A percentile compares a stretch with the other conserved stretches of the same genome.
Conservation (phyloP, 2,329 filamentous ascomycete species). For the Fusarium haematococcum region DNA sequence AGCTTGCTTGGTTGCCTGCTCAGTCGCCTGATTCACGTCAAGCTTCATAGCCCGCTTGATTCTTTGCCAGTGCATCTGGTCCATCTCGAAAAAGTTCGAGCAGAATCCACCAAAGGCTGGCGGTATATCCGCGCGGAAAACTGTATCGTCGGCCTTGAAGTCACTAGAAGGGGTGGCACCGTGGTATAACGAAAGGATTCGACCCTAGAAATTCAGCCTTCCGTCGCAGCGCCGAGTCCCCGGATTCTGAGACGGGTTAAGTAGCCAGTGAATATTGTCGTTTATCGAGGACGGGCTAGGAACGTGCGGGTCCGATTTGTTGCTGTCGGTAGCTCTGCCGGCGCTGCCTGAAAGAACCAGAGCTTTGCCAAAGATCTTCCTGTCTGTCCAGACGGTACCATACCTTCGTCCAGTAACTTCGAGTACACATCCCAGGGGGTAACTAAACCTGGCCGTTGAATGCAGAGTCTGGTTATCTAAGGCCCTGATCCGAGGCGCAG, state of each 20-base stretch:
- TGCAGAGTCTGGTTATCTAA: rapidly evolving
- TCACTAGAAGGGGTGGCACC: neutral
- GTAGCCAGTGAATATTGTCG: neutral
- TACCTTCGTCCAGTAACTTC: neutral
- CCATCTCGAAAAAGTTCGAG: neutral
- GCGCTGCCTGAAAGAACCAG: neutral
- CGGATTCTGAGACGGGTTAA: neutral
- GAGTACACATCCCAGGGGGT: neutral
- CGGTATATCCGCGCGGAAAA: neutral
- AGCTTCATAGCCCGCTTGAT: neutral
- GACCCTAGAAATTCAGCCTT: neutral
- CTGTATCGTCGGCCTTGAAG: rapidly evolving
- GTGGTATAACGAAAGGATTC: neutral
- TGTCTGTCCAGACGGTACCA: neutral
- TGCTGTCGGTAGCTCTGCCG: neutral
- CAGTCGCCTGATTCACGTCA: neutral
- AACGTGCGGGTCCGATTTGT: neutral
- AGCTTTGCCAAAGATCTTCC: neutral
- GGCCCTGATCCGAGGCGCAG: neutral
- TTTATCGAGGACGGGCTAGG: neutral
- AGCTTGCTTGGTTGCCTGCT: neutral
- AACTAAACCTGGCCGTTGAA: neutral
- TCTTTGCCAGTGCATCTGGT: neutral
- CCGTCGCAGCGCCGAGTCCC: neutral
- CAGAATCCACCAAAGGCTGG: neutral